Base-by-base conservation (phyloP, 129 eudicot species). In the Tagetes erecta region DNA sequence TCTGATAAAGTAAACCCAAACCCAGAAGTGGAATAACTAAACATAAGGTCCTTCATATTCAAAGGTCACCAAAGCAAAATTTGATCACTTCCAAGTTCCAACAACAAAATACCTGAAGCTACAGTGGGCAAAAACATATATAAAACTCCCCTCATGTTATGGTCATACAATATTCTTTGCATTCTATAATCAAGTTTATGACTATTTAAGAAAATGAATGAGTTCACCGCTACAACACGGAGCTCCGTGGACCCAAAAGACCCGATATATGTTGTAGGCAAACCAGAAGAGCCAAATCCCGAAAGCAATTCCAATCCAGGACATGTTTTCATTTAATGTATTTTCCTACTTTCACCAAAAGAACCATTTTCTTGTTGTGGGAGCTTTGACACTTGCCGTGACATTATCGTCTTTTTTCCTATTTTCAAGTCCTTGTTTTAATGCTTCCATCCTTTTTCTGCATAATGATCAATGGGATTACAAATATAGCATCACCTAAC, bases 361-460 rank as follows among this genome's bases (percentile, higher is more conserved):
- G 82, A 85, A 85, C 99, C 97, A 91, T 79, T 70, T 88, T 59
- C 80, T 84, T 40, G 82, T 13, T 31, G 86, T 64, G 37, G 88
- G 59, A 81, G 69, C 78, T 69, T 51, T 74, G 67, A 74, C 78
- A 14, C 85, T 86, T 36, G 65, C 36, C 56, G 82, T 52, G 13
- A 50, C 68, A 1, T 46, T 69, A 31, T 87, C 86, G 10, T 88
- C 89, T 37, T 70, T 81, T 66, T 85, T 87, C 80, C 96, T 85
- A 33, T 80, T 87, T 75, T 94, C 97, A 80, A 94, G 75, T 52
- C 99, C 99, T 80, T 82, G 82, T 84, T 91, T 88, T 85, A 95
- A 73, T 57, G 96, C 89, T 69, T 86, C 99, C 76, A 91, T 73
- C 67, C 99, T 84, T 80, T 75, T 91, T 87, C 97, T 95, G 89